Evolutionary conservation across 495 filamentous ascomycete genomes (phyloP), one percentile per base, ranked within the genome.

Genomic region (Penicillium nucicola): DNA sequence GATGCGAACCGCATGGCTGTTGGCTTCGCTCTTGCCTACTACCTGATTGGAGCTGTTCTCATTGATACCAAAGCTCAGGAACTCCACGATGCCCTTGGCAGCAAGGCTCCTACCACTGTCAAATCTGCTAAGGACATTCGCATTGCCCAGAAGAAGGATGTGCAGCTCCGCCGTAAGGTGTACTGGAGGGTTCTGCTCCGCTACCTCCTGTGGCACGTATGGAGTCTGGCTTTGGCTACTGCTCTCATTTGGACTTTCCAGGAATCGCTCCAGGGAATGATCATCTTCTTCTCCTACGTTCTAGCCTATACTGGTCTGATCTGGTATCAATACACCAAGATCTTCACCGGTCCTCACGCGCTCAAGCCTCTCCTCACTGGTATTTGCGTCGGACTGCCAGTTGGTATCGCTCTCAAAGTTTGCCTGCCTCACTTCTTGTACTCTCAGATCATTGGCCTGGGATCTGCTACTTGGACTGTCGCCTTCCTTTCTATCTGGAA

Each of bases 261-360:
- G 42, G 55, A 55, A 22, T 49, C 60, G 5, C 5, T 58, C 6
- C 50, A 74, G 35, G 72, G 72, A 5, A 70, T 75, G 56, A 69
- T 71, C 41, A 74, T 81, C 56, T 84, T 78, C 58, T 66, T 77
- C 12, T 45, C 74, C 5, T 83, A 83, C 45, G 65, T 82, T 3
- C 61, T 71, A 14, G 69, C 81, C 28, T 84, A 84, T 58, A 78
- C 78, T 10, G 81, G 81, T 22, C 62, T 83, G 42, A 69, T 83
- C 32, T 80, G 77, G 69, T 82, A 82, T 50, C 79, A 83, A 58
- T 83, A 82, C 61, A 82, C 78, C 52, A 79, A 79, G 46, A 80
- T 84, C 40, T 84, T 82, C 58, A 69, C 75, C 13, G 80, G 79
- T 1, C 73, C 77, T 12, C 69, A 79, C 39, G 79, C 78, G 1